Percentiles rank a stretch among this genome's conserved stretches.
phyloP scores from a whole-genome alignment of 2,329 filamentous ascomycete genomes.

The Xylariaceae sp. region DNA sequence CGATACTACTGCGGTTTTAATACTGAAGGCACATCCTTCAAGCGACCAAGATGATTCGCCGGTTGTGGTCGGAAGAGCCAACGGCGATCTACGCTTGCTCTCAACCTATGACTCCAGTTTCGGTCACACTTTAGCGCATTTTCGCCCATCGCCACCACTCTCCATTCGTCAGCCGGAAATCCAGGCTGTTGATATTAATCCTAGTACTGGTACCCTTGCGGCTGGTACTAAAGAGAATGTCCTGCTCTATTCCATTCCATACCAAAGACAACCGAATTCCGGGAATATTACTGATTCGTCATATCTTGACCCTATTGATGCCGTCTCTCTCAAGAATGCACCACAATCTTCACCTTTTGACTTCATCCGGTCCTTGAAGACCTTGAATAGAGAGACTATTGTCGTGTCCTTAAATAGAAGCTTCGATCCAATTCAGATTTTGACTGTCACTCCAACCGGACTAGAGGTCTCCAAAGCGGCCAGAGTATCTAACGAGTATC shows the following conservation, averaged over 20 bases:
- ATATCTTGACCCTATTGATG: conserved; percentile 26
- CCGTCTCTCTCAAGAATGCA: conserved; percentile 31
- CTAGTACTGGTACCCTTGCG: conserved; percentile 37
- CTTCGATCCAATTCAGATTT: conserved; percentile 51
- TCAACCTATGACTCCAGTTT: conserved; percentile 46
- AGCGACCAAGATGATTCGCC: conserved; percentile 30
- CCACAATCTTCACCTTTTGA: conserved; percentile 31
- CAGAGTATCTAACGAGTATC: conserved; percentile 39
- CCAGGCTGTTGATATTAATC: conserved; percentile 44
- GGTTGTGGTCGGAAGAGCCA: conserved; percentile 57
- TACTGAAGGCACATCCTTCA: conserved; percentile 45
- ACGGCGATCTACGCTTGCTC: conserved; percentile 54
- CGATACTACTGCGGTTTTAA: conserved; percentile 55
- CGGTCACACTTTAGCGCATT: conserved; percentile 36
- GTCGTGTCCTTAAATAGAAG: conserved; percentile 53
- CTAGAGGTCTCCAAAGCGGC: conserved; percentile 45
- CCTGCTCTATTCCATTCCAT: conserved; percentile 42
- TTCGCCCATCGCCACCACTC: conserved; percentile 17
- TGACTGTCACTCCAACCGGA: conserved; percentile 54
- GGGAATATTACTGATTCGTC: conserved; percentile 17
- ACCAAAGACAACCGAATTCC: conserved; percentile 10
- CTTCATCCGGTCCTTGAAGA: conserved; percentile 48
- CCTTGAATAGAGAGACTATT: conserved; percentile 52
- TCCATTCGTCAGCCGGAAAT: conserved; percentile 39
- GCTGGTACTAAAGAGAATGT: conserved; percentile 44